Percentiles rank a stretch among this genome's conserved stretches.
Conservation (phyloP, 352 stramenopile genomes). For the Globisporangium echinulatum region DNA sequence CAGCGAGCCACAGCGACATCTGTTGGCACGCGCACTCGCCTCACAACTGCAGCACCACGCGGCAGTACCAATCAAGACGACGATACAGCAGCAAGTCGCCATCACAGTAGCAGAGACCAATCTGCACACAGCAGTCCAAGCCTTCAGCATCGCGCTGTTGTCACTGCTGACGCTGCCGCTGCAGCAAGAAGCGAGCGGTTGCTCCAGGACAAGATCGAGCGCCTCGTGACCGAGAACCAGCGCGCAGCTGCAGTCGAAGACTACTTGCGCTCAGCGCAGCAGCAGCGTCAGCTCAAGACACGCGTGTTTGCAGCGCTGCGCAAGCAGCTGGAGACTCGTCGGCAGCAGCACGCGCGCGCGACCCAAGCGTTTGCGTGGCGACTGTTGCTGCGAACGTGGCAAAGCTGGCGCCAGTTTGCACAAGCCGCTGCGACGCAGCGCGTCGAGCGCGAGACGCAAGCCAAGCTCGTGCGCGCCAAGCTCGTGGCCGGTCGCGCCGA, state of each 20-base stretch:
- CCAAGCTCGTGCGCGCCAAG: slow-evolving; percentile 18
- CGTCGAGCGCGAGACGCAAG: slow-evolving; percentile 8
- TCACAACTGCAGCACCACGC: slow-evolving; percentile 1
- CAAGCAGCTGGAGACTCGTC: background rate
- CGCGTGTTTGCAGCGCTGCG: slow-evolving; percentile 1
- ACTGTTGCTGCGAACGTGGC: slow-evolving; percentile 17
- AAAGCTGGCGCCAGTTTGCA: slow-evolving; percentile 10
- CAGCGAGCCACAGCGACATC: background rate
- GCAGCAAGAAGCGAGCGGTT: slow-evolving; percentile 18
- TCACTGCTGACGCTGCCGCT: background rate
- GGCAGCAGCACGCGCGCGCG: background rate
- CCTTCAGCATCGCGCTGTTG: background rate
- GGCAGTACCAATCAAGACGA: slow-evolving; percentile 21
- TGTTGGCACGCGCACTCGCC: background rate
- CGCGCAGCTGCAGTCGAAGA: slow-evolving; percentile 1
- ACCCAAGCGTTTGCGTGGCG: slow-evolving; percentile 16
- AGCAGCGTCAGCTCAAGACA: background rate
- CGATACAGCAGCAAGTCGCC: background rate
- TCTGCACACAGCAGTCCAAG: background rate
- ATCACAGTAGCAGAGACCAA: too few relatives aligned
- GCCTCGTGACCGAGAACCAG: slow-evolving; percentile 18
- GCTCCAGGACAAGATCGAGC: slow-evolving; percentile 29
- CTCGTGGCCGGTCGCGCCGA: slow-evolving; percentile 13
- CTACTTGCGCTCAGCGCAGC: background rate
- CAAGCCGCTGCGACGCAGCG: slow-evolving; percentile 4